A percentile compares a stretch with the other conserved stretches of the same genome.
Conservation (phyloP, 2,329 filamentous ascomycete species). For the Teratosphaeria destructans region DNA sequence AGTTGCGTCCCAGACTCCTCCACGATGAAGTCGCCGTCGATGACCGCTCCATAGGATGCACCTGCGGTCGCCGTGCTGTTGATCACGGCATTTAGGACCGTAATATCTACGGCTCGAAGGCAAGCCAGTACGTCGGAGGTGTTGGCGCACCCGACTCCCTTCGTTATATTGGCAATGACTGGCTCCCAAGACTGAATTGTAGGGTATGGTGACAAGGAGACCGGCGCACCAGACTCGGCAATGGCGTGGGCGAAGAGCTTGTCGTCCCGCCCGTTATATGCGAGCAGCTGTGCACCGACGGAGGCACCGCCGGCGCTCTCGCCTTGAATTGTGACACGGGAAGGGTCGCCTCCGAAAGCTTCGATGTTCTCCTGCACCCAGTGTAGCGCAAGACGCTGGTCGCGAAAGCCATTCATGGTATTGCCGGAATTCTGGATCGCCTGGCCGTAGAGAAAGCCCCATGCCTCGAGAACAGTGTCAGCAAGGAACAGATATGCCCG, state of each 20-base stretch:
- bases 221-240: conserved; percentile 35
- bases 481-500: background rate
- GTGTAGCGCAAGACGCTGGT: conserved; percentile 35
- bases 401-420: conserved; percentile 37
- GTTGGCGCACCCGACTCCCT: conserved; percentile 11
- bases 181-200: conserved; percentile 15
- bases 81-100: conserved; percentile 14
- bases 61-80: conserved; percentile 6
- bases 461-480: conserved; percentile 33
- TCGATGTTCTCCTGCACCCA: conserved; percentile 44
- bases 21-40: conserved; percentile 20
- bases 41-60: conserved; percentile 10
- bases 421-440: conserved; percentile 44
- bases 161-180: conserved; percentile 18
- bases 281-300: conserved; percentile 41
- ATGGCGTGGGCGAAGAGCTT: conserved; percentile 45
- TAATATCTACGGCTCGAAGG: conserved; percentile 12
- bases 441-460: conserved; percentile 58
- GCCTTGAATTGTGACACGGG: conserved; percentile 31
- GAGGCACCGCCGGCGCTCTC: conserved; percentile 33
- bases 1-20: conserved; percentile 11
- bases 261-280: conserved; percentile 46
- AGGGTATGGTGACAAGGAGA: conserved; percentile 7
- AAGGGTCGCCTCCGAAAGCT: conserved; percentile 48
- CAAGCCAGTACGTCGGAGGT: conserved; percentile 27